Percentiles rank a stretch among this genome's conserved stretches.
Evolutionary conservation across 805 yeast species (phyloP).

Genomic region (Zygotorulaspora danielsina): DNA sequence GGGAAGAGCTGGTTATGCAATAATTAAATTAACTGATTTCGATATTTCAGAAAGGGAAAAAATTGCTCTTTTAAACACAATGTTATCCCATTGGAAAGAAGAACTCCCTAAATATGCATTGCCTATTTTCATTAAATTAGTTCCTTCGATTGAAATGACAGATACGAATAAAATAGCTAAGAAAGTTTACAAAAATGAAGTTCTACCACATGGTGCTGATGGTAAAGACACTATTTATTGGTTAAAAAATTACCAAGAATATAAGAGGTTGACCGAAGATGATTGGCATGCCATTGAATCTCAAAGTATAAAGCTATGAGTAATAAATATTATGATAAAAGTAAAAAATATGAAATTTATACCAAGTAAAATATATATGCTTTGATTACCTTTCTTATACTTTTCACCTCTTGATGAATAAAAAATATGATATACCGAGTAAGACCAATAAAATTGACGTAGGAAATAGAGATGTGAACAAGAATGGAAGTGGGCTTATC

Average conservation of each 20-base stretch:
- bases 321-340: not conserved
- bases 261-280: slow-evolving; percentile 51
- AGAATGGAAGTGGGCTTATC: slow-evolving; percentile 13
- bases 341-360: slow-evolving; percentile 5
- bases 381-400: too few species aligned
- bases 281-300: slow-evolving; percentile 48
- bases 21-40: slow-evolving; percentile 49
- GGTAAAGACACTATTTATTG: slow-evolving; percentile 66
- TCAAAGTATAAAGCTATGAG: slow-evolving; percentile 27
- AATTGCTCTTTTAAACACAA: slow-evolving; percentile 35
- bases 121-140: slow-evolving; percentile 76
- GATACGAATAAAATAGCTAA: slow-evolving; percentile 83
- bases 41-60: slow-evolving; percentile 21
- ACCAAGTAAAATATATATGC: not conserved
- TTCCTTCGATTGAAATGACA: slow-evolving; percentile 54
- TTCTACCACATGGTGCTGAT: slow-evolving; percentile 59
- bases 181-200: slow-evolving; percentile 61
- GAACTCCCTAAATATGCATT: slow-evolving; percentile 79
- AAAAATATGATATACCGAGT: slow-evolving; percentile 15
- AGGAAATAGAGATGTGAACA: slow-evolving; percentile 8
- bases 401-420: slow-evolving; percentile 1
- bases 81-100: slow-evolving; percentile 37
- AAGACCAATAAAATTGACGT: slow-evolving; percentile 14
- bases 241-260: slow-evolving; percentile 50
- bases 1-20: slow-evolving; percentile 92